phyloP scores from a whole-genome alignment of 495 filamentous ascomycete genomes.

The Trichodelitschia bisporula region DNA sequence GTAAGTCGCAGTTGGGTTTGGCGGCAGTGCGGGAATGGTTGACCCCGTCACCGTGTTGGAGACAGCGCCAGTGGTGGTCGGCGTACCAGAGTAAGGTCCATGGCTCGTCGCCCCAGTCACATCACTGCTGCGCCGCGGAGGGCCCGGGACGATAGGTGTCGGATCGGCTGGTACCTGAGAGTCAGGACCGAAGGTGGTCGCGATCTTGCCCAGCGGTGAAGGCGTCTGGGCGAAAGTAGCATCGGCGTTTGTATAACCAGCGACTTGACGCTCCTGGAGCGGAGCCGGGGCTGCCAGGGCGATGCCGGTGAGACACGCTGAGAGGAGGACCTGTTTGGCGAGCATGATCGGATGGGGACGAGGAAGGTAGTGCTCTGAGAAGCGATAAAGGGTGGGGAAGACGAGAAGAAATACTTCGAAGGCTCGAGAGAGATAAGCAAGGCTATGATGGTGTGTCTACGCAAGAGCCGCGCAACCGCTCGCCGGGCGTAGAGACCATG shows the following conservation, averaged over 20 bases:
- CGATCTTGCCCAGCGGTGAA: slow-evolving; percentile 4
- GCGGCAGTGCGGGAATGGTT: slow-evolving; percentile 11
- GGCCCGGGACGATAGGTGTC: slow-evolving; percentile 1
- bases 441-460: no score
- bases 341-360: no score
- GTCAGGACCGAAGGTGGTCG: slow-evolving; percentile 7
- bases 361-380: no score
- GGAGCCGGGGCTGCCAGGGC: slow-evolving; percentile 13
- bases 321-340: slow-evolving; percentile 6
- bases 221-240: slow-evolving; percentile 8
- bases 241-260: slow-evolving; percentile 15
- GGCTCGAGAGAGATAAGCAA: no score
- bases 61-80: slow-evolving; percentile 17
- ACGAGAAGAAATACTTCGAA: no score
- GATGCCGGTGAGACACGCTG: slow-evolving; percentile 9
- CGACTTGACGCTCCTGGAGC: no score
- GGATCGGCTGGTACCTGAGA: slow-evolving; percentile 9
- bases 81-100: slow-evolving; percentile 14
- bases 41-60: slow-evolving; percentile 8
- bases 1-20: slow-evolving; percentile 18
- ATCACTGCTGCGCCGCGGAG: slow-evolving; percentile 5
- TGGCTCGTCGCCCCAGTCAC: slow-evolving; percentile 15
- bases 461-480: no score
- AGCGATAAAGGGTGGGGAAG: no score
- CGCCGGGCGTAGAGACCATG: no score